These are phyloP conservation scores for Amborella trichopoda DNA, from an alignment of 164 flowering plant species.

Conservation along the genomic window DNA sequence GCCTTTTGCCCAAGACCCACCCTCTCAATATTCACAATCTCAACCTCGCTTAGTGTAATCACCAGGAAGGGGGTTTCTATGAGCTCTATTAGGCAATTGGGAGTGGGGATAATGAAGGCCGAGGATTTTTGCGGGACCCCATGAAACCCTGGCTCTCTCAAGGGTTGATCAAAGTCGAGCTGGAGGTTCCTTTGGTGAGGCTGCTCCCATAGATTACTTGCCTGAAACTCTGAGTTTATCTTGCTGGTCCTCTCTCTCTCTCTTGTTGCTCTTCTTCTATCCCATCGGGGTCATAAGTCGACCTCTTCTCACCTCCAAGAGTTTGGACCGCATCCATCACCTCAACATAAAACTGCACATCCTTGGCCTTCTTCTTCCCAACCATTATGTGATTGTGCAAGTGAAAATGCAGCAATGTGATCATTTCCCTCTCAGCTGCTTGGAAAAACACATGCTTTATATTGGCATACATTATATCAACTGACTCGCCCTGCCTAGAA, in stretches of 20 bases:
- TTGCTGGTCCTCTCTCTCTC: constrained; percentile 62
- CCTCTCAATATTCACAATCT: constrained; percentile 77
- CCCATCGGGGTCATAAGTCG: constrained; percentile 82
- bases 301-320: constrained; percentile 62
- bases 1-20: constrained; percentile 80
- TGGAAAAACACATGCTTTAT: constrained; percentile 83
- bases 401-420: constrained; percentile 67
- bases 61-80: constrained; percentile 68
- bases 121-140: constrained; percentile 71
- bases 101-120: constrained; percentile 67
- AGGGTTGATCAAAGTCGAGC: constrained; percentile 80
- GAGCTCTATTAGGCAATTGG: constrained; percentile 74
- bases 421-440: constrained; percentile 81
- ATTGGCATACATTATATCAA: constrained; percentile 60
- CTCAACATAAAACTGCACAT: constrained; percentile 74
- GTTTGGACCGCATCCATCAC: constrained; percentile 90
- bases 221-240: constrained; percentile 63
- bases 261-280: constrained; percentile 81
- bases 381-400: constrained; percentile 89
- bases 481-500: constrained; percentile 52
- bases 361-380: constrained; percentile 75
- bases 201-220: constrained; percentile 67
- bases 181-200: constrained; percentile 44
- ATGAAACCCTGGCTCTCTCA: constrained; percentile 80
- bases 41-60: constrained; percentile 60